Conservation (phyloP, 2,329 filamentous ascomycete species). For the Chaetothyriales sp. region DNA sequence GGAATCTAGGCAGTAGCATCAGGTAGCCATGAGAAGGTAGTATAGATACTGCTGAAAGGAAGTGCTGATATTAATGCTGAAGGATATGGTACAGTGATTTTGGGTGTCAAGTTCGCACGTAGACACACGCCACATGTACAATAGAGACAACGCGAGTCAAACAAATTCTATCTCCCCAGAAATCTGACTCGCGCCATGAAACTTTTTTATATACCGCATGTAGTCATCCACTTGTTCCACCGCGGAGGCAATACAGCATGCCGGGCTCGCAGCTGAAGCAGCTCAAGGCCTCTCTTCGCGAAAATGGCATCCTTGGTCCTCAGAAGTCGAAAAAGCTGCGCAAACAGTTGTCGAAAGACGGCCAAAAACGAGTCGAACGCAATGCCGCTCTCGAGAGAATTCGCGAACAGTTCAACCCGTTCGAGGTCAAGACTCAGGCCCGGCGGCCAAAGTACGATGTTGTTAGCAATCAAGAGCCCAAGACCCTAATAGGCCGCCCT, state of each 20-base stretch:
- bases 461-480: constrained; percentile 48
- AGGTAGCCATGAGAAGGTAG: constrained; percentile 3
- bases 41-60: constrained; percentile 3
- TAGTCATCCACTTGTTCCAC: background rate
- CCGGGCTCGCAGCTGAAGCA: constrained; percentile 92
- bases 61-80: constrained; percentile 4
- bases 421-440: constrained; percentile 72
- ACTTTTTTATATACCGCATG: background rate
- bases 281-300: constrained; percentile 75
- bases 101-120: too few species aligned
- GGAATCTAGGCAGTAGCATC: constrained; percentile 5
- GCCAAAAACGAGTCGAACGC: constrained; percentile 61
- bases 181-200: background rate
- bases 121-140: too few species aligned
- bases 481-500: constrained; percentile 53
- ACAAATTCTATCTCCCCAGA: background rate
- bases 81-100: background rate
- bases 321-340: constrained; percentile 94
- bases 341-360: constrained; percentile 53
- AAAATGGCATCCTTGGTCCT: constrained; percentile 78
- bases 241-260: constrained; percentile 38
- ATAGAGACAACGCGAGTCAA: background rate
- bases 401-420: constrained; percentile 93
- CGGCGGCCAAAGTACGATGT: constrained; percentile 74
- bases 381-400: constrained; percentile 69